Evolutionary conservation across 306 rosid genomes (phyloP).

Genomic region (Cucumis hystrix): DNA sequence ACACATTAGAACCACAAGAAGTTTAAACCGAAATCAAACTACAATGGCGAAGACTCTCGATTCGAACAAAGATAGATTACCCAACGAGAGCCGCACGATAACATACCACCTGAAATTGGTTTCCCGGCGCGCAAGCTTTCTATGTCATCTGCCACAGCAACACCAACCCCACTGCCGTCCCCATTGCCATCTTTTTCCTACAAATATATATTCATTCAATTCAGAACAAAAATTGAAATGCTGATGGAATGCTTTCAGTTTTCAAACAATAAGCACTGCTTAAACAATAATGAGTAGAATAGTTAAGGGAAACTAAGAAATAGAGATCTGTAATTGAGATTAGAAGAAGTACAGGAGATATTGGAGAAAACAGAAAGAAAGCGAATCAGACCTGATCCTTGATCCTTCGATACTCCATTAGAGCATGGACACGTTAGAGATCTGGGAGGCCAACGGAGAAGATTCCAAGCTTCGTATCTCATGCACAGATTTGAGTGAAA

Average conservation of each 20-base stretch:
- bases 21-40: neutral
- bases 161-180: slow-evolving; percentile 1
- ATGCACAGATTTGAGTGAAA: neutral
- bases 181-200: slow-evolving; percentile 11
- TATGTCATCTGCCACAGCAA: slow-evolving; percentile 1
- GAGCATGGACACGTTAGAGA: slow-evolving; percentile 4
- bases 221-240: neutral
- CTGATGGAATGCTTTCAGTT: neutral
- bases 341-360: neutral
- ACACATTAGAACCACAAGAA: neutral
- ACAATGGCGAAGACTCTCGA: neutral
- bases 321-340: neutral
- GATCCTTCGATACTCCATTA: slow-evolving; percentile 79
- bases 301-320: neutral
- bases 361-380: neutral
- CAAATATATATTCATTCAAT: neutral
- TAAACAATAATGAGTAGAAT: neutral
- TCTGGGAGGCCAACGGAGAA: neutral
- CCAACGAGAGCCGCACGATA: slow-evolving; percentile 5
- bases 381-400: slow-evolving; percentile 42
- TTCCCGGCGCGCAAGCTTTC: slow-evolving; percentile 7
- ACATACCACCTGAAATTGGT: slow-evolving; percentile 11
- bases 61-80: slow-evolving; percentile 5
- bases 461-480: neutral
- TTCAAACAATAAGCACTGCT: neutral